A percentile compares a stretch with the other conserved stretches of the same genome.
These are phyloP conservation scores for Rosa rugosa DNA, from an alignment of 306 rosid genomes.

Conservation along the genomic window DNA sequence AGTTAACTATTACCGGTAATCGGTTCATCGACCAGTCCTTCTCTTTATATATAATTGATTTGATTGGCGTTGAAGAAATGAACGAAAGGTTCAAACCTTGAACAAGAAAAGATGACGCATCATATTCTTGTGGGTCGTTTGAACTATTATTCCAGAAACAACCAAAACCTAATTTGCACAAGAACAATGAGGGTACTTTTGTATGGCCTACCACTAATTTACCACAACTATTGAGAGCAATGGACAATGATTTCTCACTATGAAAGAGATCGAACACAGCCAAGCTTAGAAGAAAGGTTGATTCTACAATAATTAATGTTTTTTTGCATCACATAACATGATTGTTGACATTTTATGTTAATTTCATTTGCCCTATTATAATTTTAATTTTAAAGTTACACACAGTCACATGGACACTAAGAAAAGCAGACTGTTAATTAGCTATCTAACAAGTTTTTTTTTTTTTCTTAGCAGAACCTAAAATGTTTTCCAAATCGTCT, in stretches of 20 bases:
- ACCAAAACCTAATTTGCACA: constrained; percentile 1
- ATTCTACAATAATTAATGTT: not conserved
- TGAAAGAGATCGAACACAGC: not conserved
- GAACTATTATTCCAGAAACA: not conserved
- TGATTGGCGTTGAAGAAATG: constrained; percentile 9
- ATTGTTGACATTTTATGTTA: not conserved
- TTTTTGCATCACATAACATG: not conserved
- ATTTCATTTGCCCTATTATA: not conserved
- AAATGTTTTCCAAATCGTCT: too few species aligned
- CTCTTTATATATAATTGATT: not conserved
- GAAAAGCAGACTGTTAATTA: too few species aligned
- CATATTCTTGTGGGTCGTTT: not conserved
- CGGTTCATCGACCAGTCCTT: not conserved
- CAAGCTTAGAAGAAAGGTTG: not conserved
- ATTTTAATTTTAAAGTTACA: too few species aligned
- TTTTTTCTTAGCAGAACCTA: too few species aligned
- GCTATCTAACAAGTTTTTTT: too few species aligned
- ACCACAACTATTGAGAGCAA: not conserved
- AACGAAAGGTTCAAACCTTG: not conserved
- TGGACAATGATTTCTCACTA: not conserved
- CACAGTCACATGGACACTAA: too few species aligned
- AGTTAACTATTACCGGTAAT: not conserved
- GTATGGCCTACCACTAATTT: not conserved
- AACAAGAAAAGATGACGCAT: not conserved
- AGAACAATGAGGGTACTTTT: not conserved